Evolutionary conservation across 78 protist genomes (phyloP).

Genomic region (Dictyostelium brefeldianum): DNA sequence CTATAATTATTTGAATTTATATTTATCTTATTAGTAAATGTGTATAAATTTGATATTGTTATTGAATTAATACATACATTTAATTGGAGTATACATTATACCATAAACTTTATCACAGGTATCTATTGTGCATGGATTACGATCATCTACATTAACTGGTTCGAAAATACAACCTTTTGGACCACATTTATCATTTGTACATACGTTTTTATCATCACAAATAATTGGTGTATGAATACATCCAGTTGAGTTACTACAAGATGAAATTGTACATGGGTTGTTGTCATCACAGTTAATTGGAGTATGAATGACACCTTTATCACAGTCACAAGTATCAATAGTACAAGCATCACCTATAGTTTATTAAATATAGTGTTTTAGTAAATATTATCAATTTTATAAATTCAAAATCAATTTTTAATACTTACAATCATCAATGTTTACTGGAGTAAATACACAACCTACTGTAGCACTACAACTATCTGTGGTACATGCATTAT

Average conservation of each 20-base stretch:
- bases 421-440: slow-evolving; percentile 5
- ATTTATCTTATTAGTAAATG: slow-evolving; percentile 16
- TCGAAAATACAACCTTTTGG: slow-evolving; percentile 3
- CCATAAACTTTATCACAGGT: slow-evolving; percentile 28
- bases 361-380: too few species aligned
- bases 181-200: not conserved
- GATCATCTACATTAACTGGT: slow-evolving; percentile 29
- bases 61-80: not conserved
- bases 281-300: slow-evolving; percentile 8
- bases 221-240: not conserved
- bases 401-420: not conserved
- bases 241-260: not conserved
- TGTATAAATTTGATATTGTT: not conserved
- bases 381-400: too few species aligned
- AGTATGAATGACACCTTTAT: slow-evolving; percentile 19
- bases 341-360: slow-evolving; percentile 33
- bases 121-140: slow-evolving; percentile 36
- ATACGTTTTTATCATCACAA: slow-evolving; percentile 16
- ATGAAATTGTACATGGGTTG: not conserved
- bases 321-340: slow-evolving; percentile 2
- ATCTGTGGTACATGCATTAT: slow-evolving; percentile 44
- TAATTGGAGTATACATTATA: slow-evolving; percentile 36
- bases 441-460: slow-evolving; percentile 37
- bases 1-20: not conserved
- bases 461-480: slow-evolving; percentile 12